Evolutionary conservation across 1,284 basidiomycete species (phyloP), one percentile per base, ranked within the genome.

Genomic region (Abortiporus biennis): DNA sequence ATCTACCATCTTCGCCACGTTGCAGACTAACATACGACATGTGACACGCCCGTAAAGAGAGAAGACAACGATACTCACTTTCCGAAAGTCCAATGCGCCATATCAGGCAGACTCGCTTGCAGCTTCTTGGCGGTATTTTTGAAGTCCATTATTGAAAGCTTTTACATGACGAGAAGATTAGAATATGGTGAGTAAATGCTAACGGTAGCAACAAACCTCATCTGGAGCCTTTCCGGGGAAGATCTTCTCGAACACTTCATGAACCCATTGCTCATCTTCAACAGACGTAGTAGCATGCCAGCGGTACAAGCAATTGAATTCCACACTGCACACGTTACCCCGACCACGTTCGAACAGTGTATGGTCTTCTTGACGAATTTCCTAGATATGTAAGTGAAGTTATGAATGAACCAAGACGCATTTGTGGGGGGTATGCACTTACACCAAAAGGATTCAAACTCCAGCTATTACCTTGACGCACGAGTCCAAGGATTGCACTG

Each of bases 261-360:
- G 54, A 2, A 79, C 73, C 85, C 85, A 91, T 45, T 78, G 53
- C 53, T 85, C 85, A 45, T 91, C 87, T 43, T 73, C 68, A 16
- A 59, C 54, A 29, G 81, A 85, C 0, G 81, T 81, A 0, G 85
- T 85, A 1, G 85, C 76, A 43, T 91, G 87, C 87, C 85, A 89
- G 15, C 85, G 75, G 62, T 90, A 91, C 41, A 91, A 62, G 49
- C 83, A 81, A 56, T 91, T 89, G 69, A 90, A 90, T 81, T 86
- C 82, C 23, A 85, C 80, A 61, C 82, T 85, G 60, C 80, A 83
- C 16, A 76, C 74, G 54, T 89, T 88, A 2, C 85, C 86, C 24
- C 76, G 73, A 3, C 88, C 87, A 51, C 86, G 71, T 52, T 85
- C 82, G 38, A 88, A 83, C 3, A 79, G 51, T 1, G 71, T 61